Base-by-base conservation (phyloP, 352 stramenopile genomes). In the Phytophthora vignae region DNA sequence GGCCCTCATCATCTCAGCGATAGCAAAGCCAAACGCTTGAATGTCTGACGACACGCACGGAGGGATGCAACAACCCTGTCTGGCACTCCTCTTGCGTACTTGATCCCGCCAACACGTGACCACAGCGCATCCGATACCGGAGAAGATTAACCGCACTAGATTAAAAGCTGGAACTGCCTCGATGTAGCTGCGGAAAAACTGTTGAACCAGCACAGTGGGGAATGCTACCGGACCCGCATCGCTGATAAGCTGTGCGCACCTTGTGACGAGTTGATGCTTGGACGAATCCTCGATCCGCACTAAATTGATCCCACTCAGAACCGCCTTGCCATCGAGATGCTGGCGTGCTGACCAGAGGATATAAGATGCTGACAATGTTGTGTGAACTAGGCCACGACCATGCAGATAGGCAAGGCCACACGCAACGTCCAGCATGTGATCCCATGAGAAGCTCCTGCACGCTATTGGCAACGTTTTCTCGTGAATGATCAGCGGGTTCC, bases 321-420 rank as follows among this genome's bases (percentile, higher is more conserved):
- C 33, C 1, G 36, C 56, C 7, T 63, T 63, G 9, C 46, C 22
- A 3, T 11, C 14, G 2, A 11, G 22, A n/a, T 25, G 21, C n/a
- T 38, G 48, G 27, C 17, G 42, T 17, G 15, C 7, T 8, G 48
- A 7, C 31, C n/a, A 19, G 21, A 22, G 8, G 7, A 63, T 21
- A 25, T 63, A 33, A 14, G 15, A 14, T 1, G 31, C 11, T 17
- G 12, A 40, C 15, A 63, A n/a, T 2, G 36, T 14, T 21, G 25
- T 29, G n/a, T 64, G 57, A 7, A 55, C 44, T 1, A 64, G 25
- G 14, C 57, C 57, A 10, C 17, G 38, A 2, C 29, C 42, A 12
- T 64, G 57, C 17, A 64, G 10, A 17, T 55, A 64, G 5, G 2
- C 21, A 19, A 64, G 22, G 29, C 42, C 57, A 44, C 25, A 27